A percentile compares a stretch with the other conserved stretches of the same genome.
Conservation (phyloP, 2,329 filamentous ascomycete species). For the Macrophomina tecta region DNA sequence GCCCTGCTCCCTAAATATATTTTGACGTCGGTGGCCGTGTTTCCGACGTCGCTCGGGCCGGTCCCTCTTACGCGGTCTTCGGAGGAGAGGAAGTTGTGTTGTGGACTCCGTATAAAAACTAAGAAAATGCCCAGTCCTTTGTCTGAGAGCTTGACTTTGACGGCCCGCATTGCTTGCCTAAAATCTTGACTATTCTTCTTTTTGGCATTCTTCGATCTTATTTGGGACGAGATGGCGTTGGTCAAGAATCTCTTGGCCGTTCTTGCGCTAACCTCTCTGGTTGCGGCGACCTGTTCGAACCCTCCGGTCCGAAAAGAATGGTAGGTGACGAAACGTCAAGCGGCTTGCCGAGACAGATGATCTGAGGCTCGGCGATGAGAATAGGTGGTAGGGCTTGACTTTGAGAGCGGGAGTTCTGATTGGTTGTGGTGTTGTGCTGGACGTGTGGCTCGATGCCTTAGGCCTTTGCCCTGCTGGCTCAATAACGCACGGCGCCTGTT, state of each 20-base stretch:
- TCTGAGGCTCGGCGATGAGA: no score
- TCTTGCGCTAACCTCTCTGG: conserved; percentile 12
- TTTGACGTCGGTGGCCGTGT: conserved; percentile 24
- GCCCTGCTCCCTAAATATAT: not conserved
- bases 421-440: not conserved
- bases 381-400: no score
- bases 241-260: conserved; percentile 10
- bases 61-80: conserved; percentile 3
- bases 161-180: not conserved
- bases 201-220: no score
- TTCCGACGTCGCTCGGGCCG: conserved; percentile 15
- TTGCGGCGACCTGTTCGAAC: conserved; percentile 6
- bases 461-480: no score
- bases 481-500: not conserved
- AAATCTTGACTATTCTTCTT: not conserved
- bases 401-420: not conserved
- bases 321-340: not conserved
- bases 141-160: not conserved
- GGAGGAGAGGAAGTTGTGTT: no score
- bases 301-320: conserved; percentile 25
- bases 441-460: no score
- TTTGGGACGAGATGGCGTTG: not conserved
- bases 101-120: not conserved
- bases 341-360: not conserved
- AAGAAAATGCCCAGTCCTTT: conserved; percentile 1